Percentiles rank a stretch among this genome's conserved stretches.
phyloP scores from a whole-genome alignment of 2,329 filamentous ascomycete species.

The Aspergillus fijiensis region DNA sequence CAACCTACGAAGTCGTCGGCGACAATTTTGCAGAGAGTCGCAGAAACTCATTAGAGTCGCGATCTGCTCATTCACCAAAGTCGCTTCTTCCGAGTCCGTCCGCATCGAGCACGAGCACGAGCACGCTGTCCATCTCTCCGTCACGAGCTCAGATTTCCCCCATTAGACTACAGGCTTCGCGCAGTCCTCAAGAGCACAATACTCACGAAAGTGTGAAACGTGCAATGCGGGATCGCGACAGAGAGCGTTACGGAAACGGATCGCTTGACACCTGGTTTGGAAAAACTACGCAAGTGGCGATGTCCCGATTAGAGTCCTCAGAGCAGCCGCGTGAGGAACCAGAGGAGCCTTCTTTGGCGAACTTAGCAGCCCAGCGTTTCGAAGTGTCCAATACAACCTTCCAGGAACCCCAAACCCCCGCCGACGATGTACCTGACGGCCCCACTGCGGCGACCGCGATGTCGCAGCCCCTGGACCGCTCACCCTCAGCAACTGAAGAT shows the following conservation, averaged over 20 bases:
- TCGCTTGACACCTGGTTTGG: slow-evolving; percentile 35
- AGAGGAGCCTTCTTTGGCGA: slow-evolving; percentile 10
- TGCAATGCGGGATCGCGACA: slow-evolving; percentile 20
- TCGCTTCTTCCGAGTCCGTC: slow-evolving; percentile 22
- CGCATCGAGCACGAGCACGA: slow-evolving; percentile 13
- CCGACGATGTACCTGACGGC: neutral
- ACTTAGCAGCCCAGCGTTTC: slow-evolving; percentile 19
- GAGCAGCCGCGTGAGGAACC: neutral
- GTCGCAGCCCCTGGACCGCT: neutral
- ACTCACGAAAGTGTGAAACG: slow-evolving; percentile 4
- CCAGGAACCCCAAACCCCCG: neutral
- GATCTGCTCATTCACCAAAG: neutral
- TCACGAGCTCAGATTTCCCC: slow-evolving; percentile 11
- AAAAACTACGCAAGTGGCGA: slow-evolving; percentile 15
- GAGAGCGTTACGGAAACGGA: slow-evolving; percentile 26
- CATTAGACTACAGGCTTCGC: neutral
- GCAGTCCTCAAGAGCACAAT: neutral
- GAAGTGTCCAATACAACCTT: neutral
- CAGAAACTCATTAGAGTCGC: neutral
- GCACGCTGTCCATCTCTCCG: slow-evolving; percentile 11
- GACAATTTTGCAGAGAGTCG: neutral
- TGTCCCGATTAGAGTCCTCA: neutral
- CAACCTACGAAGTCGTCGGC: neutral
- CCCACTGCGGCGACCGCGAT: neutral
- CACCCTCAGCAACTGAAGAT: neutral